phyloP scores from a whole-genome alignment of 2,329 filamentous ascomycete genomes.

The Penicillium sp. region DNA sequence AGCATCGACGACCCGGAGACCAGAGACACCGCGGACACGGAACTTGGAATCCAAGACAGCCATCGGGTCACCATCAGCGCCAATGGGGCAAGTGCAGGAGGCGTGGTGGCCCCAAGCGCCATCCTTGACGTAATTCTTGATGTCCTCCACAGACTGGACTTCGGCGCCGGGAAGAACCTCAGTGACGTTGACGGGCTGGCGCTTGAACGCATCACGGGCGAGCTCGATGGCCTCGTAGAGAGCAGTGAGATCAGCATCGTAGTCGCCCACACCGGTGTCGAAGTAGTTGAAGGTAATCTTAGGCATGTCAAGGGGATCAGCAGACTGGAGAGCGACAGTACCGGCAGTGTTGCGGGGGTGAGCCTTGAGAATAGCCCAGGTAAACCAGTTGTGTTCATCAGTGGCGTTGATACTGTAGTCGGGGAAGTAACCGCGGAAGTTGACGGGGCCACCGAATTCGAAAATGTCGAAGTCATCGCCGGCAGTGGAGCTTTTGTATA shows the following conservation, averaged over 20 bases:
- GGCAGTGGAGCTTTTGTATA: constrained; percentile 36
- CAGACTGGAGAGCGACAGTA: constrained; percentile 58
- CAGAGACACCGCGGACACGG: constrained; percentile 54
- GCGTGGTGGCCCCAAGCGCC: constrained; percentile 59
- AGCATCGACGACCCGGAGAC: constrained; percentile 62
- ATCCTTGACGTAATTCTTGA: constrained; percentile 51
- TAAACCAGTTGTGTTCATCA: constrained; percentile 42
- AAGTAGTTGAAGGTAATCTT: constrained; percentile 63
- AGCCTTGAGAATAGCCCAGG: constrained; percentile 56
- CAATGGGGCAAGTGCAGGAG: constrained; percentile 56
- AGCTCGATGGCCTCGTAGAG: constrained; percentile 35
- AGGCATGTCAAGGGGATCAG: constrained; percentile 63
- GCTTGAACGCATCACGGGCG: constrained; percentile 48
- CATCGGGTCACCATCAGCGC: constrained; percentile 51
- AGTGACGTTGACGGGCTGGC: constrained; percentile 42
- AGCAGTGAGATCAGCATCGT: constrained; percentile 12
- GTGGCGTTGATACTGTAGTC: constrained; percentile 45
- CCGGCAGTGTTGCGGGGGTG: constrained; percentile 64
- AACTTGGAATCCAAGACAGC: constrained; percentile 59
- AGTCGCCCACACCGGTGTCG: constrained; percentile 34
- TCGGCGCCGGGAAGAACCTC: constrained; percentile 45
- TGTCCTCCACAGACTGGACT: constrained; percentile 37
- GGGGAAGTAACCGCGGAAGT: constrained; percentile 55
- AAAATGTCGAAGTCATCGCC: constrained; percentile 54
- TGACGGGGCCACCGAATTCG: constrained; percentile 54